A percentile compares a stretch with the other conserved stretches of the same genome.
Evolutionary conservation across 371 early-diverging fungal species (phyloP).

Genomic region (Catenaria anguillulae): DNA sequence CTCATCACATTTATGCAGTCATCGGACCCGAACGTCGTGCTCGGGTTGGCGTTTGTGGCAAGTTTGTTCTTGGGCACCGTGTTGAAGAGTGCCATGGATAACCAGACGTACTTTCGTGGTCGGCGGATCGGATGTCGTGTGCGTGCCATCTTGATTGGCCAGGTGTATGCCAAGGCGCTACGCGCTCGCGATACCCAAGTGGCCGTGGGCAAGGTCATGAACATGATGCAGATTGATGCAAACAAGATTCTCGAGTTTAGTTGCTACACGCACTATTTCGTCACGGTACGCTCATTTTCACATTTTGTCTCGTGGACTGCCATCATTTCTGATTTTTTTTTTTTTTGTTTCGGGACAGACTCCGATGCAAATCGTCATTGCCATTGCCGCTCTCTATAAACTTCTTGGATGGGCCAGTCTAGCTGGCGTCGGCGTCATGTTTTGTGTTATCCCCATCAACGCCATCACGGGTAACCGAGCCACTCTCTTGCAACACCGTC

Average conservation of each 20-base stretch:
- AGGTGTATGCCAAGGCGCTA: conserved; percentile 5
- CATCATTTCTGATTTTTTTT: too few relatives aligned
- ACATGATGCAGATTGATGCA: conserved; percentile 6
- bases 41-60: neutral
- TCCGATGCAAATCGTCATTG: neutral
- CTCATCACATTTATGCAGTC: neutral
- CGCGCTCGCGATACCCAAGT: neutral
- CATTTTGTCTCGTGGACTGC: neutral
- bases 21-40: neutral
- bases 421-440: conserved; percentile 4
- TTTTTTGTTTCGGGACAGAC: too few relatives aligned
- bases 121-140: conserved; percentile 1
- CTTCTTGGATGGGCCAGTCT: conserved; percentile 3
- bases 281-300: neutral
- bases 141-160: conserved; percentile 1
- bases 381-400: neutral
- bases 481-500: neutral
- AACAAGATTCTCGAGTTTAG: conserved; percentile 4
- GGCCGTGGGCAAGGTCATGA: conserved; percentile 1
- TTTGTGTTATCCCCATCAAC: conserved; percentile 1
- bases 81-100: neutral
- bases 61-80: neutral
- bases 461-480: neutral
- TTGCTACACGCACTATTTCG: neutral
- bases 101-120: neutral